phyloP scores from a whole-genome alignment of 2,329 filamentous ascomycete genomes.

The Corynespora cassiicola region DNA sequence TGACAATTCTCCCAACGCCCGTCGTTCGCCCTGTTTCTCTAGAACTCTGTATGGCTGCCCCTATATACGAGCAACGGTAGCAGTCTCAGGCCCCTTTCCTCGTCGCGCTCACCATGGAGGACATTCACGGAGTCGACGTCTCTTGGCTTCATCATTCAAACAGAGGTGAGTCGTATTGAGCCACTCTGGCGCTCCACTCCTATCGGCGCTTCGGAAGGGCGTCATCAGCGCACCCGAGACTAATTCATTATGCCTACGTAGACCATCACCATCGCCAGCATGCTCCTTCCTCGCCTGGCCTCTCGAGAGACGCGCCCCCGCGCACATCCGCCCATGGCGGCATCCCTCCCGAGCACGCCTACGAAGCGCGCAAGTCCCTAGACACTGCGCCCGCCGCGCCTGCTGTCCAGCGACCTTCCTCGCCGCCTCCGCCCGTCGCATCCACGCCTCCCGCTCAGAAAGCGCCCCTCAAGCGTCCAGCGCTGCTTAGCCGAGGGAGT shows the following conservation, averaged over 20 bases:
- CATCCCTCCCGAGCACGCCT: slow-evolving; percentile 23
- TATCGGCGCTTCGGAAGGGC: slow-evolving; percentile 22
- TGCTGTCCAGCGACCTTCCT: slow-evolving; percentile 36
- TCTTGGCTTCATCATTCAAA: slow-evolving; percentile 88
- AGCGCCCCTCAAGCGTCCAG: slow-evolving; percentile 46
- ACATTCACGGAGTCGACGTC: slow-evolving; percentile 82
- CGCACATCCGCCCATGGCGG: slow-evolving; percentile 44
- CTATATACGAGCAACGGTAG: slow-evolving; percentile 29
- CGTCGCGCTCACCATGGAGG: slow-evolving; percentile 67
- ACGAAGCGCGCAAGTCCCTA: slow-evolving; percentile 21
- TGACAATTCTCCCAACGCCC: slow-evolving; percentile 26
- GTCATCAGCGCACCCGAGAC: slow-evolving; percentile 18
- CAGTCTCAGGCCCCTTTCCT: slow-evolving; percentile 14
- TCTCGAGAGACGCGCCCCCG: slow-evolving; percentile 39
- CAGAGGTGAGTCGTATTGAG: slow-evolving; percentile 74
- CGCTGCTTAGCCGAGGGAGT: slow-evolving; percentile 50
- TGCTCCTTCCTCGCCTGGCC: slow-evolving; percentile 43
- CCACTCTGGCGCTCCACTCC: slow-evolving; percentile 27
- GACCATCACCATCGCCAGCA: slow-evolving; percentile 46
- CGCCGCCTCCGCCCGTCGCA: slow-evolving; percentile 19
- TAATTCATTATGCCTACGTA: slow-evolving; percentile 22
- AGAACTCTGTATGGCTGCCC: slow-evolving; percentile 32
- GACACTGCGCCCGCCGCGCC: slow-evolving; percentile 19
- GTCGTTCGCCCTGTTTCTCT: slow-evolving; percentile 13
- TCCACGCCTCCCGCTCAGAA: slow-evolving; percentile 31